A percentile compares a stretch with the other conserved stretches of the same genome.
phyloP scores from a whole-genome alignment of 129 eudicot species.

The Sambucus nigra region DNA sequence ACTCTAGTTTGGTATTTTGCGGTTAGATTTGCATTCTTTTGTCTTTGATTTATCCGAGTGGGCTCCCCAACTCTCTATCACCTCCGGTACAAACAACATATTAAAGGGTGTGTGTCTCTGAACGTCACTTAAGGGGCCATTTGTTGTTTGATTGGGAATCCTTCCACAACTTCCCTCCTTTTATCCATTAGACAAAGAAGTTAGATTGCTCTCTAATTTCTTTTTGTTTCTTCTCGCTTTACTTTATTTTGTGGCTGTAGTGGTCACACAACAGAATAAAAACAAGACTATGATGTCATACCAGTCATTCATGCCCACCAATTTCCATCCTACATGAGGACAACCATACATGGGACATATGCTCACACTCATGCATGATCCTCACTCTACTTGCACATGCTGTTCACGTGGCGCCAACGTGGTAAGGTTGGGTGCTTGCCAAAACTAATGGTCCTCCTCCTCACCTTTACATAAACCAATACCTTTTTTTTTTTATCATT shows the following conservation, averaged over 20 bases:
- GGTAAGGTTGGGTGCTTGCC: constrained; percentile 1
- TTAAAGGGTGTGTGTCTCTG: no score
- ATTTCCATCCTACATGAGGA: no score
- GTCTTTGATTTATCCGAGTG: constrained; percentile 21
- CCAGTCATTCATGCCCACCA: neutral
- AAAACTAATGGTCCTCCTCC: no score
- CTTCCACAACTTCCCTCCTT: neutral
- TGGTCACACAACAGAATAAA: constrained; percentile 6
- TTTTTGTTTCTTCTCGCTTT: constrained; percentile 3
- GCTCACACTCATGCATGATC: neutral
- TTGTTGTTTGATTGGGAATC: no score
- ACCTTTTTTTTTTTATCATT: no score
- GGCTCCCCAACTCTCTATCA: constrained; percentile 21
- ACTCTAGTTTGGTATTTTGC: no score
- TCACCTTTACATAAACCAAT: no score
- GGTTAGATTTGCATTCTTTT: constrained; percentile 22
- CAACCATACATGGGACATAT: constrained; percentile 15
- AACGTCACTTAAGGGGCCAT: no score
- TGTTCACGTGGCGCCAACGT: constrained; percentile 25
- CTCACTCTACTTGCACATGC: constrained; percentile 15
- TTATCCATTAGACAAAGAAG: neutral
- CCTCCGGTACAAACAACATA: constrained; percentile 5
- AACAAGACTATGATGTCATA: constrained; percentile 6
- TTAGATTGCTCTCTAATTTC: neutral
- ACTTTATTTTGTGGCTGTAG: constrained; percentile 9